phyloP scores from a whole-genome alignment of 2,329 filamentous ascomycete species.

The Penicillium decumbens region DNA sequence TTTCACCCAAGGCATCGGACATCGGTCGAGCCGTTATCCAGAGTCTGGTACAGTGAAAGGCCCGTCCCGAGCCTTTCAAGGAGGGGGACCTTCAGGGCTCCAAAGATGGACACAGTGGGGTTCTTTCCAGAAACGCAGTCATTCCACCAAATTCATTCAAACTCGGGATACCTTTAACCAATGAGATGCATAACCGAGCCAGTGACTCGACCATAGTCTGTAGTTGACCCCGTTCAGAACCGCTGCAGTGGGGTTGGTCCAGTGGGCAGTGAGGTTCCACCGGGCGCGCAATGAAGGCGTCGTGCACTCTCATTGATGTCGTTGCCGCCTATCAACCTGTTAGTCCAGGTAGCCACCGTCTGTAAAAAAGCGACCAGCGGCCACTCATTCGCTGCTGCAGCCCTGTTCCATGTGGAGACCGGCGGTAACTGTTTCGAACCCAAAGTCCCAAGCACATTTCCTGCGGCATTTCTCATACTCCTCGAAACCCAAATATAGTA shows the following conservation, averaged over 20 bases:
- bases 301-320: conserved; percentile 6
- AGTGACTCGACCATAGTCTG: conserved; percentile 6
- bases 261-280: conserved; percentile 18
- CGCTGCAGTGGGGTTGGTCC: conserved; percentile 9
- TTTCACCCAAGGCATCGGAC: background rate
- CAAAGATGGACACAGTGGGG: conserved; percentile 1
- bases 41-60: conserved; percentile 27
- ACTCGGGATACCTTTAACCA: background rate
- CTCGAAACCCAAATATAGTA: background rate
- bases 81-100: background rate
- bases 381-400: background rate
- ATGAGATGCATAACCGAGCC: background rate
- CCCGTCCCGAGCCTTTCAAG: conserved; percentile 25
- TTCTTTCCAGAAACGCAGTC: background rate
- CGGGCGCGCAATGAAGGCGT: conserved; percentile 9
- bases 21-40: conserved; percentile 11
- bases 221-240: conserved; percentile 7
- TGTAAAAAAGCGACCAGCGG: conserved; percentile 5
- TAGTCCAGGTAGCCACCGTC: conserved; percentile 11
- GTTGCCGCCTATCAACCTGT: conserved; percentile 7
- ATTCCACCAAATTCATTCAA: background rate
- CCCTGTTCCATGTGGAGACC: background rate
- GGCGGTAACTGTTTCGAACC: background rate
- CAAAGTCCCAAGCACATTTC: background rate
- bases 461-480: background rate